Evolutionary conservation across 2,329 filamentous ascomycete species (phyloP), one percentile per base, ranked within the genome.

Genomic region (Apiospora marii): DNA sequence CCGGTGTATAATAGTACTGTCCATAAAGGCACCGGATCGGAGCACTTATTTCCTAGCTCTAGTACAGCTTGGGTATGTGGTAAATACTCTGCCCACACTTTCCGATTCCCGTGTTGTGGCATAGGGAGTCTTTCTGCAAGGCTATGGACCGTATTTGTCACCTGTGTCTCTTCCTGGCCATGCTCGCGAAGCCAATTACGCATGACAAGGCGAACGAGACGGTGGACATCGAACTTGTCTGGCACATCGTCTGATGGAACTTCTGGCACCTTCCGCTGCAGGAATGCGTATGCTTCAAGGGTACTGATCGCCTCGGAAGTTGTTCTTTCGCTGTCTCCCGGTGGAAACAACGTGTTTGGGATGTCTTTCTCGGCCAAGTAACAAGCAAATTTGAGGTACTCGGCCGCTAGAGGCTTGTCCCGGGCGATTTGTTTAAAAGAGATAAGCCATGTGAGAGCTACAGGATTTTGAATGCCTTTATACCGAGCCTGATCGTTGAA

Each of bases 71-170:
- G 3, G 41, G 8, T 14, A 46, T 16, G 69, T 69, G 7, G 67
- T 51, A 30, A 74, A 37, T 51, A 69, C 30, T 49, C 69, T 71
- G 27, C 67, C 44, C 24, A 46, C n/a, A 22, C 70, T 70, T 1
- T 61, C 72, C 61, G 73, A 51, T 37, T 72, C 70, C 34, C 67
- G 14, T 44, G 43, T 10, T 4, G 4, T 10, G 43, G 43, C 43
- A 4, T 6, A 44, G 43, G 43, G 12, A 44, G 43, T 10, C 43
- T 44, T 16, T 16, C 4, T 44, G 43, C 43, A 13, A 44, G 43
- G 2, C 10, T 13, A 44, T 4, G 3, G 4, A 44, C 10, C 43
- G 43, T 44, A 4, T 44, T 44, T 13, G 43, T 44, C 2, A 44
- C 14, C 43, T 16, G 43, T 44, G 4, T 10, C 4, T 16, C 12